Base-by-base conservation (phyloP, 805 yeast genomes). In the Starmerella roubikii region DNA sequence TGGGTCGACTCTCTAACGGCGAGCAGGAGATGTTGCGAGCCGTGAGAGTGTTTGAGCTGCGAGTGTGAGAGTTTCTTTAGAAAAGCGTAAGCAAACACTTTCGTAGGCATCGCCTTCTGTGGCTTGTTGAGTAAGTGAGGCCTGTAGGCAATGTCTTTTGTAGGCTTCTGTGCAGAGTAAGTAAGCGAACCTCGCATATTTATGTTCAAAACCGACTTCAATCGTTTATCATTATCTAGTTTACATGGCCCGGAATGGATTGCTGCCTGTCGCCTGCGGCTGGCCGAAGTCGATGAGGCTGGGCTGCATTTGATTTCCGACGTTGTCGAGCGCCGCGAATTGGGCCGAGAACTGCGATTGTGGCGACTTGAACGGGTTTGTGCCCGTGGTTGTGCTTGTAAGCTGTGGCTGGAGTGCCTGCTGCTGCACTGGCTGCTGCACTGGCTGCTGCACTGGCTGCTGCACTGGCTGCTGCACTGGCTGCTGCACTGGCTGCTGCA, bases 361-460 rank as follows among this genome's bases (percentile, higher is more conserved):
- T 4, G 41, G 38, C 11, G 41, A 32, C 23, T 42, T 42, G 59
- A 77, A 77, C 23, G 84, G 84, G 50, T 77, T 77, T 20, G 46
- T 37, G 18, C 44, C 39, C 24, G 41, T 32, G 12, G 32, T 37
- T 15, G 25, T 23, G 18, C 31, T 16, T 20, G 34, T 12, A 7
- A 19, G 33, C 32, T n/a, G 32, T 35, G 35, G 34, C 39, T 30
- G 39, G 35, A 13, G 39, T 22, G 19, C 21, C 8, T 30, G 39
- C 38, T 41, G 44, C 27, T 27, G 34, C 22, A 17, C 16, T 19
- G 26, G 35, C 11, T 9, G 6, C 10, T 29, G 31, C 8, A 16
- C 16, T 7, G 31, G 13, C 29, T 26, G 29, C 20, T 6, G 16
- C 20, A 4, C 8, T 8, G 12, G 18, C 31, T 29, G 31, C 31